These are phyloP conservation scores for Trichophyton verrucosum DNA, from an alignment of 2,329 filamentous ascomycete species.

Conservation along the genomic window DNA sequence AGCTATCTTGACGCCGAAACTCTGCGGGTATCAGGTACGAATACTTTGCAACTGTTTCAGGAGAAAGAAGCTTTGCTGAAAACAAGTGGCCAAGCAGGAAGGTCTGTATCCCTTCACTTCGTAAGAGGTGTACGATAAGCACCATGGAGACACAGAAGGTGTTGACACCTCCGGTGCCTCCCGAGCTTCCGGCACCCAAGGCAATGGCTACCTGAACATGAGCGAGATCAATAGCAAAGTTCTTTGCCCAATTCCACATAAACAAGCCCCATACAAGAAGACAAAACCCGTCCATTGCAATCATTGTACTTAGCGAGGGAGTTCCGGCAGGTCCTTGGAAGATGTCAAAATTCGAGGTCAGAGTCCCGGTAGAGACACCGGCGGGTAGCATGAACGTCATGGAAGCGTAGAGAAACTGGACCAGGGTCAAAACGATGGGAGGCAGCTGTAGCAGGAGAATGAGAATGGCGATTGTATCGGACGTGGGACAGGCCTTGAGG, in stretches of 20 bases:
- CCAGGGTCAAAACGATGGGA: conserved; percentile 71
- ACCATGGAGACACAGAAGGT: conserved; percentile 35
- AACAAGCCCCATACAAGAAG: conserved; percentile 70
- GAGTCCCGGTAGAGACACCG: conserved; percentile 59
- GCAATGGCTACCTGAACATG: conserved; percentile 90
- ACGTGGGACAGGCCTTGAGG: conserved; percentile 75
- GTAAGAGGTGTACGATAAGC: conserved; percentile 34
- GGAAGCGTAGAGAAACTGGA: conserved; percentile 85
- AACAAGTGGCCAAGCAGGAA: conserved; percentile 38
- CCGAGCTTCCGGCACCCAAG: conserved; percentile 60
- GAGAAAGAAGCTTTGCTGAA: conserved; percentile 33
- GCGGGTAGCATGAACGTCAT: conserved; percentile 83
- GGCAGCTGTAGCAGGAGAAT: conserved; percentile 91
- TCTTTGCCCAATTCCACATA: conserved; percentile 75
- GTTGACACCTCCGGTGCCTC: conserved; percentile 36
- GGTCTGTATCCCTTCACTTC: conserved; percentile 37
- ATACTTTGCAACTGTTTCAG: conserved; percentile 32
- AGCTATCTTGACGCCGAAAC: conserved; percentile 31
- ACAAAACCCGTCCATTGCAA: conserved; percentile 72
- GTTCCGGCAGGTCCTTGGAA: conserved; percentile 79
- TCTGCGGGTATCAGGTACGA: conserved; percentile 33
- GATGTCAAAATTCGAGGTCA: conserved; percentile 76
- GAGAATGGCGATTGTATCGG: conserved; percentile 91
- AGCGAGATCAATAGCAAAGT: conserved; percentile 76
- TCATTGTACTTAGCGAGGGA: conserved; percentile 70